Base-by-base conservation (phyloP, 345 rosid species). In the Melaleuca quinquenervia region DNA sequence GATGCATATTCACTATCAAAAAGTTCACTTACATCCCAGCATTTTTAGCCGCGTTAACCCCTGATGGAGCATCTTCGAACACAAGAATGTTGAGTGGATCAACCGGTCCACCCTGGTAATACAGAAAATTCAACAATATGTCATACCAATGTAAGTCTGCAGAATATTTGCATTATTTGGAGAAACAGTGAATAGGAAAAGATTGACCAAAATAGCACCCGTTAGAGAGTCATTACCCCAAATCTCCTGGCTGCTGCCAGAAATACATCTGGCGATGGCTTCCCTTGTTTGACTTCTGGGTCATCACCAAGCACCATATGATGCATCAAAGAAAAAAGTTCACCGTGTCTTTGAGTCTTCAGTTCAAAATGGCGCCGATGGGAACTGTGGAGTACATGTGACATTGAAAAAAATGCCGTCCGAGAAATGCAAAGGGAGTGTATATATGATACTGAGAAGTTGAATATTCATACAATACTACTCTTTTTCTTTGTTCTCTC, bases 21-120 rank as follows among this genome's bases (percentile, higher is more conserved):
- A 44, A 58, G 48, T 58, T 82, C 26, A 93, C 99, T 93, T 90
- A 97, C 99, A 97, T 96, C 90, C 95, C 96, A 32, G 98, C 95
- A 90, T 94, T 96, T 90, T 95, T 96, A 29, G 96, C 99, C 6
- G 99, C 98, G 50, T 87, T 90, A 87, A 94, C 99, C 80, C 99
- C 99, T 8, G 96, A 87, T 82, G 99, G 99, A 12, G 98, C 98
- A 93, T 97, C 99, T 91, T 97, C 99, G 90, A 97, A 97, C 78
- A 95, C 97, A 29, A 97, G 91, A 88, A 89, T 85, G 84, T 91
- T 90, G 14, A 45, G 82, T 76, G 95, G 90, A 82, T 94, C 96
- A 84, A 93, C 87, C 83, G 92, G 94, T 48, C 93, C 96, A 56
- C 91, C 96, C 98, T 96, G 86, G 74, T 48, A 85, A 88, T 62